phyloP scores from a whole-genome alignment of 805 yeast species.

The Aciculoconidium aculeatum region DNA sequence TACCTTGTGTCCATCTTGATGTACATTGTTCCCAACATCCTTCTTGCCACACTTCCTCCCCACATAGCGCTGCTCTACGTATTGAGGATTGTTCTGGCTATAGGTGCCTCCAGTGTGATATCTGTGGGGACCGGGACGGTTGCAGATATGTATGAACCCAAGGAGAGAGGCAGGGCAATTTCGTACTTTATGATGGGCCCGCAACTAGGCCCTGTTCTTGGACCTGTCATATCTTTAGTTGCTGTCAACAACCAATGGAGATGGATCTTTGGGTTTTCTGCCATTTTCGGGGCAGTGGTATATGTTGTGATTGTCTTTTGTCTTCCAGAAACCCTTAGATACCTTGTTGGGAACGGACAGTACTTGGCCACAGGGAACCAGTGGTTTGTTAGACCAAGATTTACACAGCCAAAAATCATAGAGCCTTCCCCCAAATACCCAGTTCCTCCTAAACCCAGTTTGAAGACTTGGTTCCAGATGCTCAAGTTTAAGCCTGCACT shows the following conservation, averaged over 20 bases:
- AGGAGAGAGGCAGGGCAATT: slow-evolving; percentile 24
- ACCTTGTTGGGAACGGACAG: slow-evolving; percentile 33
- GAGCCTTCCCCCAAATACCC: slow-evolving; percentile 26
- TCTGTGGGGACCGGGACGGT: slow-evolving; percentile 34
- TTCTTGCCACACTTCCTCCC: slow-evolving; percentile 26
- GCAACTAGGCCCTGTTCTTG: slow-evolving; percentile 34
- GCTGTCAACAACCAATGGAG: slow-evolving; percentile 26
- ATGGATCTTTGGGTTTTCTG: slow-evolving; percentile 29
- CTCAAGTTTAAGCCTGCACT: slow-evolving; percentile 39
- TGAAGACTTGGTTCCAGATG: slow-evolving; percentile 30
- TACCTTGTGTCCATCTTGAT: slow-evolving; percentile 22
- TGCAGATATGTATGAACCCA: slow-evolving; percentile 28
- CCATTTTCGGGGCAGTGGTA: slow-evolving; percentile 20
- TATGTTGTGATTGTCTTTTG: slow-evolving; percentile 20
- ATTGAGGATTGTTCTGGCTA: slow-evolving; percentile 29
- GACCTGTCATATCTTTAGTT: slow-evolving; percentile 26
- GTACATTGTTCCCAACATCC: slow-evolving; percentile 22
- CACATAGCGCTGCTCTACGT: slow-evolving; percentile 24
- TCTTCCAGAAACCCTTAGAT: slow-evolving; percentile 37
- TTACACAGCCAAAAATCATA: slow-evolving; percentile 18
- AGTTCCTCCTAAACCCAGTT: slow-evolving; percentile 41
- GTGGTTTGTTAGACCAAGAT: slow-evolving; percentile 23
- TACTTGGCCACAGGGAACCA: slow-evolving; percentile 9
- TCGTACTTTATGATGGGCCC: slow-evolving; percentile 35
- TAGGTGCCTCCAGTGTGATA: slow-evolving; percentile 32